Conservation (phyloP, 2,329 filamentous ascomycete genomes). For the Fusarium domesticum region DNA sequence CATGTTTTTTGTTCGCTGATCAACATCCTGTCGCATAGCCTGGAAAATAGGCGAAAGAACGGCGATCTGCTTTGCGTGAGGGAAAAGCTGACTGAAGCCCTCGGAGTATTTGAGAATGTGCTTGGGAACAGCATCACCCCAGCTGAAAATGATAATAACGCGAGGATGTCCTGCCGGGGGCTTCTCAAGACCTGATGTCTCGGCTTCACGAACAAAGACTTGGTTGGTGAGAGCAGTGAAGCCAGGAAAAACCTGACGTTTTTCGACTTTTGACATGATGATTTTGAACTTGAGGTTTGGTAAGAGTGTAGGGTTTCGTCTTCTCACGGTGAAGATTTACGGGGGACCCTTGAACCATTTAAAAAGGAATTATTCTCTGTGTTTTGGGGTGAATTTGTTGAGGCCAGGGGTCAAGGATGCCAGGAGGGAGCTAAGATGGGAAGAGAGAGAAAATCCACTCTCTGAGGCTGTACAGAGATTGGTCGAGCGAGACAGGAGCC, state of each 20-base stretch:
- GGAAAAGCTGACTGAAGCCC: neutral
- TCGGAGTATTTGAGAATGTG: neutral
- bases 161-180: neutral
- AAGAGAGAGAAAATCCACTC: no score
- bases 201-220: neutral
- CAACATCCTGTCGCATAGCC: constrained; percentile 1
- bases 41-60: neutral
- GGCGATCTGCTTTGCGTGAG: neutral
- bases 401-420: no score
- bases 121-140: neutral
- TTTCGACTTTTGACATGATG: neutral
- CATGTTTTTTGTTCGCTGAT: constrained; percentile 43
- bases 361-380: no score
- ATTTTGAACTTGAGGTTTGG: neutral
- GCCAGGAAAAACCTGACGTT: neutral
- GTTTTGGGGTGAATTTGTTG: no score
- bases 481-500: no score
- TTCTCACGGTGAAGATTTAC: no score
- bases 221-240: neutral
- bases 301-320: neutral
- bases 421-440: no score
- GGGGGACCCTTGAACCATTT: neutral
- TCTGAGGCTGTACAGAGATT: no score
- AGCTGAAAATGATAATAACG: neutral
- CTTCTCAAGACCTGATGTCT: neutral